phyloP scores from a whole-genome alignment of 2,329 filamentous ascomycete species.

The Microdochium paspali region DNA sequence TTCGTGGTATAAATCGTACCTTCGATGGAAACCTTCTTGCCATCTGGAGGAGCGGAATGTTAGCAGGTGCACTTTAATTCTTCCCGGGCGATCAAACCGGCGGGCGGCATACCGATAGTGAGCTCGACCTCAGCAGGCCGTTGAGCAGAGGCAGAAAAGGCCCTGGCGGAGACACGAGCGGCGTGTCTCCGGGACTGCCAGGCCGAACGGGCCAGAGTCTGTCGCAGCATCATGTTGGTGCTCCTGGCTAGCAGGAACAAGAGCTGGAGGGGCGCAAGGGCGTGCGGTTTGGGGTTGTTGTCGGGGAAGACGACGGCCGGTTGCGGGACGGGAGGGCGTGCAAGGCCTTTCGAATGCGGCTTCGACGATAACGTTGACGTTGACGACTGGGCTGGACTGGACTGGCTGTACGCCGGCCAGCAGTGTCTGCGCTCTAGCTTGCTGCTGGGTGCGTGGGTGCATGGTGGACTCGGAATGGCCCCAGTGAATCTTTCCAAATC shows the following conservation, averaged over 20 bases:
- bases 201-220: constrained; percentile 58
- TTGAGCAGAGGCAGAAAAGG: constrained; percentile 72
- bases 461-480: neutral
- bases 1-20: constrained; percentile 41
- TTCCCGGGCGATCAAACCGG: constrained; percentile 8
- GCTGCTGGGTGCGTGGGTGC: neutral
- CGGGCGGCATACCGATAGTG: constrained; percentile 65
- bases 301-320: neutral
- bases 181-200: constrained; percentile 53
- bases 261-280: constrained; percentile 19
- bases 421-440: neutral
- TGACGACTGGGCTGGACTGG: neutral
- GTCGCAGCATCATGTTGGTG: constrained; percentile 60
- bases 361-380: neutral
- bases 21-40: constrained; percentile 97
- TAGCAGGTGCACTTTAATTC: constrained; percentile 1
- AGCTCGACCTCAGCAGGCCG: constrained; percentile 90
- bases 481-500: neutral
- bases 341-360: no score
- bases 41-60: constrained; percentile 48
- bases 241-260: constrained; percentile 34
- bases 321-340: neutral
- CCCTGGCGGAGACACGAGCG: constrained; percentile 51
- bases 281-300: constrained; percentile 8
- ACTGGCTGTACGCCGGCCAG: neutral